phyloP scores from a whole-genome alignment of 192 early-diverging fungal genomes.

The Dissophora globulifera region DNA sequence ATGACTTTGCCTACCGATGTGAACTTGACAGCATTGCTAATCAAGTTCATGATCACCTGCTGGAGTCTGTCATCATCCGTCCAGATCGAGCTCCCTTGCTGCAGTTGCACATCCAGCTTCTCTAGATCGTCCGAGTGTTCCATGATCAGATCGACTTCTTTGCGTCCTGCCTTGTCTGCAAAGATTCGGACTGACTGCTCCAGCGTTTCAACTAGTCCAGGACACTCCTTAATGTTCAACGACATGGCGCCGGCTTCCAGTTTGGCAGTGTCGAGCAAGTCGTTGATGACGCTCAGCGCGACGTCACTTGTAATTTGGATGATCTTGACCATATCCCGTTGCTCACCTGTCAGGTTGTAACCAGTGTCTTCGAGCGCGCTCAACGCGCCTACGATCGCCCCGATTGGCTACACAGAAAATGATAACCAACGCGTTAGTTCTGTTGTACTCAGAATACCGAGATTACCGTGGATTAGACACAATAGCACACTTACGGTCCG shows the following conservation, averaged over 20 bases:
- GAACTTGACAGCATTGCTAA: conserved; percentile 67
- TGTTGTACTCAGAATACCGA: too few relatives aligned
- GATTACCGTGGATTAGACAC: not conserved
- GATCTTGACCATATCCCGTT: conserved; percentile 56
- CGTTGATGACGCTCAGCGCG: conserved; percentile 53
- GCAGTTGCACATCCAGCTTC: conserved; percentile 30
- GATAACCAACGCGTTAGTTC: too few relatives aligned
- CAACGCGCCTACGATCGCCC: conserved; percentile 55
- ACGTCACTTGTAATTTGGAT: conserved; percentile 56
- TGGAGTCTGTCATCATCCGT: conserved; percentile 36
- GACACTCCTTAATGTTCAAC: conserved; percentile 54
- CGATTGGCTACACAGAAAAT: conserved; percentile 54
- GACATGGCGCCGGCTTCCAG: conserved; percentile 55
- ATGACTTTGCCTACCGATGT: conserved; percentile 54
- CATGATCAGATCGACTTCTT: conserved; percentile 58
- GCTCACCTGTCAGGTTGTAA: conserved; percentile 49
- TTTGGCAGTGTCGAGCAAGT: conserved; percentile 54
- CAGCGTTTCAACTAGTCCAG: conserved; percentile 53
- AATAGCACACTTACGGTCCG: conserved; percentile 28
- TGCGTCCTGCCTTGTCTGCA: conserved; percentile 46
- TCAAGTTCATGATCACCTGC: conserved; percentile 62
- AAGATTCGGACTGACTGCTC: conserved; percentile 55
- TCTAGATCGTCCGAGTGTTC: conserved; percentile 62
- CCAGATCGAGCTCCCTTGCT: conserved; percentile 33
- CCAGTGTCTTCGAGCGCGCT: conserved; percentile 53